Conservation (phyloP, 805 yeast species). For the Pichia deserticola region DNA sequence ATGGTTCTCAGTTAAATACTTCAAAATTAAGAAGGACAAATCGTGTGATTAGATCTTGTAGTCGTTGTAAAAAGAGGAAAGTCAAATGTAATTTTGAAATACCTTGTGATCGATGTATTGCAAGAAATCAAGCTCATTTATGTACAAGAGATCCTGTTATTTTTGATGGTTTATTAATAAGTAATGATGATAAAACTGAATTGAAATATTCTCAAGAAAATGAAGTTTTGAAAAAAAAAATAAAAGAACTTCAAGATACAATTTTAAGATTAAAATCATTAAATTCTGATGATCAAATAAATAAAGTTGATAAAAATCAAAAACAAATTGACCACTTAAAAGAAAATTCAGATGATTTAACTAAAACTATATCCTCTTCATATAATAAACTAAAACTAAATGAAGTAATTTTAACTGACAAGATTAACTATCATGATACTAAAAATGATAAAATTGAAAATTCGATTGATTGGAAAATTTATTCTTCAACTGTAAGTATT, state of each 20-base stretch:
- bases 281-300: background rate
- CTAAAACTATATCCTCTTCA: background rate
- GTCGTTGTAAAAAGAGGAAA: constrained; percentile 38
- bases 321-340: background rate
- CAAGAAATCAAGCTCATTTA: constrained; percentile 24
- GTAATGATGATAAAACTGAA: constrained; percentile 19
- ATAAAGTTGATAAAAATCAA: background rate
- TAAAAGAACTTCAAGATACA: constrained; percentile 21
- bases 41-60: constrained; percentile 37
- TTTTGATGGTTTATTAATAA: constrained; percentile 27
- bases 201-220: constrained; percentile 22
- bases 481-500: constrained; percentile 19
- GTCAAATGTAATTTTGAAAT: constrained; percentile 41
- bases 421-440: background rate
- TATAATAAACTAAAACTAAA: background rate
- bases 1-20: constrained; percentile 2
- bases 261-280: constrained; percentile 10
- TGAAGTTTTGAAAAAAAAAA: constrained; percentile 22
- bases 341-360: background rate
- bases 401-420: background rate
- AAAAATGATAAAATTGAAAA: too few relatives aligned
- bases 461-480: constrained; percentile 18
- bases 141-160: constrained; percentile 30
- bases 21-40: constrained; percentile 22
- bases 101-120: constrained; percentile 40